Base-by-base conservation (phyloP, 371 early-diverging fungal genomes). In the Mucor sp. region DNA sequence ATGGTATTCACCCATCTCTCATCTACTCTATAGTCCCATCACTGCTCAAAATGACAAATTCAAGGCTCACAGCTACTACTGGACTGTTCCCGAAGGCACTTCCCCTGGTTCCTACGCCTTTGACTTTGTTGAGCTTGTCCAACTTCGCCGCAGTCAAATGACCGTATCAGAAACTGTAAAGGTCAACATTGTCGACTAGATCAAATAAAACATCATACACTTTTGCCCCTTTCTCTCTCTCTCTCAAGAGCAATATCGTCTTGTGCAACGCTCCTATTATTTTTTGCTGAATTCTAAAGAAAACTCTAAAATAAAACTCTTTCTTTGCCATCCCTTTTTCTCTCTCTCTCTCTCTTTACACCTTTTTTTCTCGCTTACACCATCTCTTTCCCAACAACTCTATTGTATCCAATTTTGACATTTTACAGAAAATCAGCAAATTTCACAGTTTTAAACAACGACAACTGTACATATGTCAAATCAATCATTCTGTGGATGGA, bases 51-150 rank as follows among this genome's bases (percentile, higher is more conserved):
- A 71, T 21, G 43, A 60, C 53, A 74, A 77, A 58, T 74, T 69
- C 60, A 71, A 71, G 14, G 66, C 74, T 21, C 69, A 77, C 59
- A 74, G 67, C 57, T 68, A 67, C 50, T 59, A 56, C 37, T 84
- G 84, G 84, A 82, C 74, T 6, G 73, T 84, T 39, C 84, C 84
- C 43, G 78, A 72, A 14, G 75, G 70, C 28, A 79, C 81, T 39
- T 76, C 77, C 59, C 80, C 82, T 30, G 84, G 84, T 30, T 79
- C 81, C 33, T 84, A 84, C 68, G 84, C 82, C 48, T 65, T 77
- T 62, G 69, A 68, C 28, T 77, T 77, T 27, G 62, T 63, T 44
- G 77, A 77, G 30, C 35, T 53, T 6, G 69, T 74, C 44, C 71
- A 68, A 60, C 66, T 71, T 32, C 66, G 77, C 62, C 71, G 77